Base-by-base conservation (phyloP, 352 stramenopile genomes). In the Pythium rhizo-oryzae region DNA sequence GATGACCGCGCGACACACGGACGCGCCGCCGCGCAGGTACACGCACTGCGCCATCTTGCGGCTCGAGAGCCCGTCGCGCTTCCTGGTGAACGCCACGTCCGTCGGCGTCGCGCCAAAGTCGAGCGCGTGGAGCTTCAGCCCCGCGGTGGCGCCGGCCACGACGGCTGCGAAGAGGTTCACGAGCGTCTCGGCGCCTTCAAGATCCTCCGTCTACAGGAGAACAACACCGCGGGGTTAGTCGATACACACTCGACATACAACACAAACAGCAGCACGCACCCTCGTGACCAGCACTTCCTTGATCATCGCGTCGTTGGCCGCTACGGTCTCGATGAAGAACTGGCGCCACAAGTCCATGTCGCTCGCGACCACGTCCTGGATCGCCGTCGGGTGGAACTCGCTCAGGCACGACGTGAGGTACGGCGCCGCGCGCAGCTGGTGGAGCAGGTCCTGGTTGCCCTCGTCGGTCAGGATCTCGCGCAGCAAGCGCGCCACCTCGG, bases 321-420 rank as follows among this genome's bases (percentile, higher is more conserved):
- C 61, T 13, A 85, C 77, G 1, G 79, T 72, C 41, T 93, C 80
- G 3, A 92, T 76, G 49, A 93, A 89, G 57, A 84, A 93, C 25
- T 83, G 77, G 12, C 70, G 70, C 85, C 85, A 93, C 1, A 77
- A 77, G 24, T 88, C 81, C 8, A 90, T 52, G 58, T 93, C 81
- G 4, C 74, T 78, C 18, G 78, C 62, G 35, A 93, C 78, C n/a
- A 93, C 72, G 49, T 91, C 84, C 49, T 89, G 80, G 11, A 93
- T 65, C 35, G 74, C 77, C 5, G 72, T 85, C 30, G 81, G 74
- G 63, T 90, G 83, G 59, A 90, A 82, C 24, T 88, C 78, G 52
- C 78, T 82, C 35, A 93, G 58, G 21, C 83, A 91, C 15, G 77
- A 81, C 13, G 80, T 66, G 12, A 93, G 71, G 62, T 87, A 81